A percentile compares a stretch with the other conserved stretches of the same genome.
phyloP scores from a whole-genome alignment of 768 basidiomycete species.

The Obba rivulosa region DNA sequence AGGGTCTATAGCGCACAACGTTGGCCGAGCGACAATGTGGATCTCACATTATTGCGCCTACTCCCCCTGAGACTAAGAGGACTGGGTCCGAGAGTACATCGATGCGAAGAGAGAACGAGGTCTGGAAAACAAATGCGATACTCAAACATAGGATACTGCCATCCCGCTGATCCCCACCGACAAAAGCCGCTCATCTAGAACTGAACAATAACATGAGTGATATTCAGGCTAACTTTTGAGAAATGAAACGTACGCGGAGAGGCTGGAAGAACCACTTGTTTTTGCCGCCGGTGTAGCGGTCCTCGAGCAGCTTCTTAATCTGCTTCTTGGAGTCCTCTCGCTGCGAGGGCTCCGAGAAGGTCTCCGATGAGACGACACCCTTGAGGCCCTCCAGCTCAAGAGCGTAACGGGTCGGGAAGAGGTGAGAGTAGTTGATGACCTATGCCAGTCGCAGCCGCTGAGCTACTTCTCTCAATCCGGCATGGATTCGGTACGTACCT shows the following conservation, averaged over 20 bases:
- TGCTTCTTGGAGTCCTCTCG: constrained; percentile 93
- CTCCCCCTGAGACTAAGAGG: background rate
- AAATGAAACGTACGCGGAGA: constrained; percentile 55
- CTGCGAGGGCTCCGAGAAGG: constrained; percentile 96
- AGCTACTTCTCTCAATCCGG: background rate
- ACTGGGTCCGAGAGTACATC: too few species aligned
- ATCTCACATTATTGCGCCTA: background rate
- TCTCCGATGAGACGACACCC: constrained; percentile 76
- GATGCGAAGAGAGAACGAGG: too few species aligned
- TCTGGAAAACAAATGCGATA: too few species aligned
- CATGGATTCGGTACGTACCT: constrained; percentile 48
- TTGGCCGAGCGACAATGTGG: background rate
- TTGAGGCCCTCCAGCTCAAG: constrained; percentile 95
- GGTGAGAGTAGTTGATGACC: constrained; percentile 97
- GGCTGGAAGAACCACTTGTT: constrained; percentile 97
- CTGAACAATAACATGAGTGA: background rate
- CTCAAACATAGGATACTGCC: too few species aligned
- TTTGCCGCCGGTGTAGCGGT: constrained; percentile 89
- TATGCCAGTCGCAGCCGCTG: constrained; percentile 22
- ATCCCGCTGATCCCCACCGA: too few species aligned
- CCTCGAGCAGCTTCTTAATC: constrained; percentile 95
- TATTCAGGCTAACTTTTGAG: background rate
- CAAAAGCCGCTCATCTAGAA: constrained; percentile 1
- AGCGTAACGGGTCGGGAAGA: constrained; percentile 98
- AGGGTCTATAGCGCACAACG: too few species aligned